phyloP scores from a whole-genome alignment of 1,139 yeast genomes.

The Taiozyma sp. region DNA sequence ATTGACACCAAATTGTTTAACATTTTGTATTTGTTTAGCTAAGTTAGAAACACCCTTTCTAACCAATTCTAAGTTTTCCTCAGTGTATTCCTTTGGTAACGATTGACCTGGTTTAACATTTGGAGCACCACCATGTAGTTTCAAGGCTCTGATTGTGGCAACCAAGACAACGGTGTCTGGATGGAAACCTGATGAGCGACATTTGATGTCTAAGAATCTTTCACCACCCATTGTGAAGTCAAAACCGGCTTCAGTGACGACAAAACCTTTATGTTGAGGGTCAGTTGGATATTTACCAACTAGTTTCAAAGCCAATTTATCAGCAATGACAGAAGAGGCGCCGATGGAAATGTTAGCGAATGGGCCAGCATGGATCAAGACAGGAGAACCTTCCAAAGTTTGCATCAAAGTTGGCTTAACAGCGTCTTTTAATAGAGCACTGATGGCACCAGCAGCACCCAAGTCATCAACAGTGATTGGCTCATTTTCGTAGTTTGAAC shows the following conservation, averaged over 20 bases:
- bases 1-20: constrained; percentile 65
- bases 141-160: constrained; percentile 75
- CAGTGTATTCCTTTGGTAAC: constrained; percentile 59
- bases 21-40: constrained; percentile 70
- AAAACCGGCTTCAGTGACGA: constrained; percentile 81
- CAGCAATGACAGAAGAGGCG: constrained; percentile 78
- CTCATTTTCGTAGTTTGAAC: constrained; percentile 52
- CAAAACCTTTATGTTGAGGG: constrained; percentile 47
- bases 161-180: constrained; percentile 76
- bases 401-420: constrained; percentile 82
- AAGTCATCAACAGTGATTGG: constrained; percentile 77
- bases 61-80: constrained; percentile 62
- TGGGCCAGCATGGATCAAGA: constrained; percentile 82
- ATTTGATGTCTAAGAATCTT: constrained; percentile 73
- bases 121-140: constrained; percentile 80
- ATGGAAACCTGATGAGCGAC: constrained; percentile 65
- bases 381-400: constrained; percentile 81
- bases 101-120: constrained; percentile 80
- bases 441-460: constrained; percentile 76
- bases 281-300: constrained; percentile 40
- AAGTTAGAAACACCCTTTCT: constrained; percentile 63
- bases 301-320: constrained; percentile 64
- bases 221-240: constrained; percentile 91
- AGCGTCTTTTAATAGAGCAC: constrained; percentile 77
- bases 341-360: constrained; percentile 84